Evolutionary conservation across 768 basidiomycete species (phyloP).

Genomic region (Russula foetens): DNA sequence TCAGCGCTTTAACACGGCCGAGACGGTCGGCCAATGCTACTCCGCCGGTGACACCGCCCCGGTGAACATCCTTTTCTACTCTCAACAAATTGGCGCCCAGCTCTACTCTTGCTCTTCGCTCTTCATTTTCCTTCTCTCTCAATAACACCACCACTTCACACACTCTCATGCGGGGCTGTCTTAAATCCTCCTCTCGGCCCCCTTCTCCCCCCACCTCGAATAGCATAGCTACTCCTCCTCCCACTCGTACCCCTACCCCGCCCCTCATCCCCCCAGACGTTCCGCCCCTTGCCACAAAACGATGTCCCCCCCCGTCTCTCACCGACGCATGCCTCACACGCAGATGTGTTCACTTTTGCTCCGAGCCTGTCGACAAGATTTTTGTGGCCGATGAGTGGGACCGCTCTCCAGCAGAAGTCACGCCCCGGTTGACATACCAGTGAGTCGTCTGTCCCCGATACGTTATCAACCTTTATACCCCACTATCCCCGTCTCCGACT

Average conservation of each 20-base stretch:
- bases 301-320: neutral
- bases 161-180: constrained; percentile 18
- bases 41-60: neutral
- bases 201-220: neutral
- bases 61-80: neutral
- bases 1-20: too few relatives aligned
- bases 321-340: constrained; percentile 19
- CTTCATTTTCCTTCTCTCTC: neutral
- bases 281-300: constrained; percentile 5
- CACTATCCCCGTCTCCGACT: neutral
- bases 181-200: constrained; percentile 6
- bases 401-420: constrained; percentile 60
- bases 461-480: neutral
- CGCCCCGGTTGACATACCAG: constrained; percentile 56
- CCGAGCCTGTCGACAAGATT: constrained; percentile 47
- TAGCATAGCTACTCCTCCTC: constrained; percentile 14
- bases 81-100: too few relatives aligned
- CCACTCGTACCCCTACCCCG: constrained; percentile 14
- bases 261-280: constrained; percentile 8
- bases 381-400: constrained; percentile 74
- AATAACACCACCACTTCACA: neutral
- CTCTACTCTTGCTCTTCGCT: neutral
- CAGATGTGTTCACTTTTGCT: constrained; percentile 60
- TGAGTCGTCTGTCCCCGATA: constrained; percentile 32
- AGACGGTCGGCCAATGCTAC: too few relatives aligned